Conservation (phyloP, 495 filamentous ascomycete species). For the Penicillium cinerascens region DNA sequence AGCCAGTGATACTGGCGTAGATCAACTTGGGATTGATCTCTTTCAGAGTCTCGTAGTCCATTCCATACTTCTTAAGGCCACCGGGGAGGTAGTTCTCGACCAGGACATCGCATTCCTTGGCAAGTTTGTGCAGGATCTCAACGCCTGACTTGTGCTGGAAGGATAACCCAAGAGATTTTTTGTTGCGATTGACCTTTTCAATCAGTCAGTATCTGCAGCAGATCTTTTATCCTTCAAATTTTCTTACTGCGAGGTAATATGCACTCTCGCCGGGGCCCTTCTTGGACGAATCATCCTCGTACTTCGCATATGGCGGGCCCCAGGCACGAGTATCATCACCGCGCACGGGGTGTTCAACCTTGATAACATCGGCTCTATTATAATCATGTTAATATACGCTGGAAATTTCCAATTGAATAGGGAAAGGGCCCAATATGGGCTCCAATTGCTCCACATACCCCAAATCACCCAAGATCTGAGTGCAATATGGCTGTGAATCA, state of each 20-base stretch:
- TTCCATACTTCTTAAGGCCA: slow-evolving; percentile 80
- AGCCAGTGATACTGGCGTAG: slow-evolving; percentile 69
- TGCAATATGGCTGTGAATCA: slow-evolving; percentile 81
- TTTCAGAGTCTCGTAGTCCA: slow-evolving; percentile 78
- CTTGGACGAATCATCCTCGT: slow-evolving; percentile 51
- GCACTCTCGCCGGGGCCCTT: slow-evolving; percentile 87
- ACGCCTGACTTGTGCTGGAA: slow-evolving; percentile 83
- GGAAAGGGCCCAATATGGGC: not conserved
- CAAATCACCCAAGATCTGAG: slow-evolving; percentile 93
- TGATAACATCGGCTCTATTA: slow-evolving; percentile 90
- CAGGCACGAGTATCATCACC: slow-evolving; percentile 95
- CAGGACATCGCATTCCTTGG: slow-evolving; percentile 80
- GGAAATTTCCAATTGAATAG: not conserved
- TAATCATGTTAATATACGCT: not conserved
- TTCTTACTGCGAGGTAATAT: slow-evolving; percentile 80
- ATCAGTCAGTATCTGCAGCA: not conserved
- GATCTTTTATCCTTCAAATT: slow-evolving; percentile 12
- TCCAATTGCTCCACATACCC: slow-evolving; percentile 58
- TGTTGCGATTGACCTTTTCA: slow-evolving; percentile 88
- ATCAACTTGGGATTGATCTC: slow-evolving; percentile 73
- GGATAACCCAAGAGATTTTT: slow-evolving; percentile 87
- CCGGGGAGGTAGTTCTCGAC: slow-evolving; percentile 97
- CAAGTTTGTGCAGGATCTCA: slow-evolving; percentile 80
- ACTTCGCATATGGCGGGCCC: slow-evolving; percentile 90
- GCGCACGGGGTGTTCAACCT: slow-evolving; percentile 86